phyloP scores from a whole-genome alignment of 2,329 filamentous ascomycete species.

The Pyricularia sp. region DNA sequence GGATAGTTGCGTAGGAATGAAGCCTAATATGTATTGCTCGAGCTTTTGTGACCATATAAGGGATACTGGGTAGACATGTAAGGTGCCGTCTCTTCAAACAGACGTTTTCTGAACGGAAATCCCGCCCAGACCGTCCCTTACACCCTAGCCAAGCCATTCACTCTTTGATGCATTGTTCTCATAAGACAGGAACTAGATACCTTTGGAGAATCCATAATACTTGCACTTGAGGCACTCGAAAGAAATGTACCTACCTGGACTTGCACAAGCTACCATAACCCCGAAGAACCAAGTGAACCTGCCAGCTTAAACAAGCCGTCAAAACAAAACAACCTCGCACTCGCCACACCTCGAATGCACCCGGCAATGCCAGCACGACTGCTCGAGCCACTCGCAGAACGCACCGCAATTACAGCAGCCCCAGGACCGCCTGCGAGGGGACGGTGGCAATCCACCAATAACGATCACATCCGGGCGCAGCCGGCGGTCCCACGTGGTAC shows the following conservation, averaged over 20 bases:
- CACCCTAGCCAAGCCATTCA: no score
- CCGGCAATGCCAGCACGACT: neutral
- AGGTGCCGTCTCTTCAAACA: no score
- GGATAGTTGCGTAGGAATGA: neutral
- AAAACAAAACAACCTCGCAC: neutral
- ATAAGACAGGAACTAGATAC: no score
- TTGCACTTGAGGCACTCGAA: no score
- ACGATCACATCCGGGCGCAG: neutral
- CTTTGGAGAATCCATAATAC: no score
- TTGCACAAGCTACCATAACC: neutral
- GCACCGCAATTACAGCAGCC: neutral
- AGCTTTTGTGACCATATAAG: neutral
- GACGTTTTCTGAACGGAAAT: no score
- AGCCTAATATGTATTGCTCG: neutral
- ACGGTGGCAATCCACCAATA: neutral
- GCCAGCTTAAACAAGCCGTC: neutral
- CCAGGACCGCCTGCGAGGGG: neutral
- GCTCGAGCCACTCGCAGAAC: neutral
- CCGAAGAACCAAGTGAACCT: neutral
- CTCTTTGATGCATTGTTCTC: no score
- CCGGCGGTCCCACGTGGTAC: neutral
- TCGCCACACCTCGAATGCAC: neutral
- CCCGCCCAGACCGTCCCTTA: no score
- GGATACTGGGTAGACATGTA: neutral
- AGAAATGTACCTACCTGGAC: no score